phyloP scores from a whole-genome alignment of 164 flowering plant genomes.

The Vitis rotundifolia region DNA sequence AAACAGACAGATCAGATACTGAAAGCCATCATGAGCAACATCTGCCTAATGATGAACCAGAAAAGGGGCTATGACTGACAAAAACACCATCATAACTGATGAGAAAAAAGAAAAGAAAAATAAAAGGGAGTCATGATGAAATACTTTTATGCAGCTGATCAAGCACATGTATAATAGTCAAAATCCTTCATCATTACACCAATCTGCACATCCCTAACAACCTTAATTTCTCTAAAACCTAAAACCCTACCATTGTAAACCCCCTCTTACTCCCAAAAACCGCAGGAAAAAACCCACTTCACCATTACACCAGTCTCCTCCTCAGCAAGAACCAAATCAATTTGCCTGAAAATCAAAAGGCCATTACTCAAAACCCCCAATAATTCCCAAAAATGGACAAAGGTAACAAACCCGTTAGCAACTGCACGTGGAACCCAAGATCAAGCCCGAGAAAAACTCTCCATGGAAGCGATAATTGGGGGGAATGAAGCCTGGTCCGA shows the following conservation, averaged over 20 bases:
- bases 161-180: constrained; percentile 10
- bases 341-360: constrained; percentile 1
- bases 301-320: no score
- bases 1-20: constrained; percentile 28
- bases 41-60: constrained; percentile 18
- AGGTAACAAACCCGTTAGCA: no score
- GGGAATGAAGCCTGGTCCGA: constrained; percentile 94
- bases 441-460: no score
- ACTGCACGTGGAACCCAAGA: no score
- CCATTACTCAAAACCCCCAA: background rate
- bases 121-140: constrained; percentile 26
- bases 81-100: constrained; percentile 24
- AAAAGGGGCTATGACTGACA: constrained; percentile 18
- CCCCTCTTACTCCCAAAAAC: background rate
- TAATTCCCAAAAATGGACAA: constrained; percentile 2
- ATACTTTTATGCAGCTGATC: constrained; percentile 7
- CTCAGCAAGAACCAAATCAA: no score
- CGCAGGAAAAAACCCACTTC: no score
- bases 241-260: background rate
- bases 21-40: constrained; percentile 25
- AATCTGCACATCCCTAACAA: constrained; percentile 34
- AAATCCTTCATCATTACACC: constrained; percentile 42
- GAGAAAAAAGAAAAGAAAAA: constrained; percentile 9
- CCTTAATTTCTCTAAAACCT: constrained; percentile 10
- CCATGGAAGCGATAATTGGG: constrained; percentile 33